Conservation (phyloP, 1,284 basidiomycete species). For the Leccinum pseudoinsigne region DNA sequence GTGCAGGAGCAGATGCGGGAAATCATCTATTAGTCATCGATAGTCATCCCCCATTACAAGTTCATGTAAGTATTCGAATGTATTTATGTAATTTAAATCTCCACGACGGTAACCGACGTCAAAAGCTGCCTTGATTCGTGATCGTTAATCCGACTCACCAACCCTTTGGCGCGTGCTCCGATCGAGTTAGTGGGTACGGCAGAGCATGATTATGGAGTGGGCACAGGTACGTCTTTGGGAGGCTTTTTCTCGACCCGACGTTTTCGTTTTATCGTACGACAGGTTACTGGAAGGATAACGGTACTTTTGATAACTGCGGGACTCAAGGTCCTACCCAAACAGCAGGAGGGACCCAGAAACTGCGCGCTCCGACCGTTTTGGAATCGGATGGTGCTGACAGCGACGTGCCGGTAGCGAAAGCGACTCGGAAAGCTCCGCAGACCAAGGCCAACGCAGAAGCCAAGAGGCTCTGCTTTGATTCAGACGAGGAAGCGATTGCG, state of each 20-base stretch:
- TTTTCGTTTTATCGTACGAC: slow-evolving; percentile 2
- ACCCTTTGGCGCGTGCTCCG: slow-evolving; percentile 34
- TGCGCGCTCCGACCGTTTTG: slow-evolving; percentile 25
- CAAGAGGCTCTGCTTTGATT: slow-evolving; percentile 40
- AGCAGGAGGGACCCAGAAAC: slow-evolving; percentile 19
- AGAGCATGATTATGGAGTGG: slow-evolving; percentile 57
- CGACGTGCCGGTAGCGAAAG: slow-evolving; percentile 19
- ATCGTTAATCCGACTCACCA: not conserved
- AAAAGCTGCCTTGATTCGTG: too few species aligned
- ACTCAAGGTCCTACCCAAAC: slow-evolving; percentile 20
- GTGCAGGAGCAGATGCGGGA: too few species aligned
- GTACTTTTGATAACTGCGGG: slow-evolving; percentile 14
- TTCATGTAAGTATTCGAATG: slow-evolving; percentile 28
- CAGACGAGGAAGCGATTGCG: slow-evolving; percentile 35
- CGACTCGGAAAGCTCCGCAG: slow-evolving; percentile 9
- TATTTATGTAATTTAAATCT: too few species aligned
- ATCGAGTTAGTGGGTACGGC: slow-evolving; percentile 55
- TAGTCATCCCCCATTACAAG: slow-evolving; percentile 14
- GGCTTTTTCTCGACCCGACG: slow-evolving; percentile 2
- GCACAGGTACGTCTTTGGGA: slow-evolving; percentile 41
- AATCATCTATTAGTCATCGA: too few species aligned
- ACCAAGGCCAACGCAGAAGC: slow-evolving; percentile 9
- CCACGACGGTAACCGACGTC: too few species aligned
- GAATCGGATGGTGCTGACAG: slow-evolving; percentile 30
- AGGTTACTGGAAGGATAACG: slow-evolving; percentile 56